Percentiles rank a stretch among this genome's conserved stretches.
phyloP scores from a whole-genome alignment of 805 yeast genomes.

The Candida dendrica region DNA sequence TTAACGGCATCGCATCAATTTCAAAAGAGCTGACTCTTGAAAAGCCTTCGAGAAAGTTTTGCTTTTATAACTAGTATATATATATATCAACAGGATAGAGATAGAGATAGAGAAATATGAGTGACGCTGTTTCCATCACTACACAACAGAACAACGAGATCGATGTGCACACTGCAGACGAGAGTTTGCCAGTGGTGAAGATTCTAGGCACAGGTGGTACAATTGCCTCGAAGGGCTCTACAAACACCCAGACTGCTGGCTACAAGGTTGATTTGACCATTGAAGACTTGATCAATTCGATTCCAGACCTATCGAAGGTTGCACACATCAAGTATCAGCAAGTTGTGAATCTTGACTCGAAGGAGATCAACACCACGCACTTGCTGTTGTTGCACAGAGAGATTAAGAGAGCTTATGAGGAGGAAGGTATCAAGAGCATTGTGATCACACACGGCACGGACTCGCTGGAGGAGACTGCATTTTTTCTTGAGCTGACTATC shows the following conservation, averaged over 20 bases:
- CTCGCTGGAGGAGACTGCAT: constrained; percentile 61
- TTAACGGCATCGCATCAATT: too few relatives aligned
- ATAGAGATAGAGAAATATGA: not conserved
- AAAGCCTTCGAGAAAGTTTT: too few relatives aligned
- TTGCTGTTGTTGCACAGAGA: constrained; percentile 39
- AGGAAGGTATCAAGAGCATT: constrained; percentile 42
- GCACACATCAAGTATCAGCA: constrained; percentile 59
- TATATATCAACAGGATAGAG: too few relatives aligned
- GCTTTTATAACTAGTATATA: too few relatives aligned
- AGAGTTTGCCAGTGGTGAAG: constrained; percentile 27
- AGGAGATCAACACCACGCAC: constrained; percentile 42
- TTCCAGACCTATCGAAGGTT: constrained; percentile 47
- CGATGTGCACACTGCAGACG: constrained; percentile 17
- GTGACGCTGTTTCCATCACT: constrained; percentile 16
- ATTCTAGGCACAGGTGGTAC: constrained; percentile 56
- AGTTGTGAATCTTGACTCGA: constrained; percentile 54
- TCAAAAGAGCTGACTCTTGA: too few relatives aligned
- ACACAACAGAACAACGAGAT: constrained; percentile 19
- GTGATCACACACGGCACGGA: constrained; percentile 72
- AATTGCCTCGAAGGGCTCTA: constrained; percentile 45
- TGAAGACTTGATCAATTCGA: constrained; percentile 42
- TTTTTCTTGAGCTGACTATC: constrained; percentile 49
- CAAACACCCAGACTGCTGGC: constrained; percentile 45
- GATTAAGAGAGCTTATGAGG: constrained; percentile 35
- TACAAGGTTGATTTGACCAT: constrained; percentile 44